Percentiles rank a stretch among this genome's conserved stretches.
These are phyloP conservation scores for Incumbomyces delicatus DNA, from an alignment of 2,329 filamentous ascomycete species.

Conservation along the genomic window DNA sequence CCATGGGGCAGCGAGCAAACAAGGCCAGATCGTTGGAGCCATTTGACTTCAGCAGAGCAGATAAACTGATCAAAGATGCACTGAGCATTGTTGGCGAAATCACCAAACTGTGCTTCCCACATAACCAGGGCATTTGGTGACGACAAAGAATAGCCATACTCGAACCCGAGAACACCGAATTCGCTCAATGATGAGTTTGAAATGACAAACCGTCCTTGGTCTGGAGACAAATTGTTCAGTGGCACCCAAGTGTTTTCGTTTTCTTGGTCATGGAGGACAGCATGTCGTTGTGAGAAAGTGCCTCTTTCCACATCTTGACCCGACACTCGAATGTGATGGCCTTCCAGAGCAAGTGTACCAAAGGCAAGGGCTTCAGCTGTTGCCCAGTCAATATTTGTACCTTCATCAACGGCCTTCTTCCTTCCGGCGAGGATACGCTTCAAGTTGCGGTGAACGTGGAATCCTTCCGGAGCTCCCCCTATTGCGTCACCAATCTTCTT, in stretches of 20 bases:
- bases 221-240: conserved; percentile 75
- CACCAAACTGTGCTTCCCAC: conserved; percentile 99
- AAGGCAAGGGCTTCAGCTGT: conserved; percentile 95
- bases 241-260: conserved; percentile 88
- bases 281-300: conserved; percentile 96
- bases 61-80: conserved; percentile 99
- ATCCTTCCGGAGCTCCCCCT: conserved; percentile 68
- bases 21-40: conserved; percentile 94
- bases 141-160: conserved; percentile 95
- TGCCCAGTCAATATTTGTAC: conserved; percentile 93
- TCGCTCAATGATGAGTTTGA: conserved; percentile 84
- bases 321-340: conserved; percentile 93
- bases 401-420: conserved; percentile 84
- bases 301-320: conserved; percentile 99
- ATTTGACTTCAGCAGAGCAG: conserved; percentile 94
- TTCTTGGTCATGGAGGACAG: conserved; percentile 95
- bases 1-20: conserved; percentile 95
- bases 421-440: conserved; percentile 88
- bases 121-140: conserved; percentile 96
- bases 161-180: conserved; percentile 76
- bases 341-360: conserved; percentile 79
- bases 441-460: conserved; percentile 85
- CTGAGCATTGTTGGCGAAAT: conserved; percentile 99
- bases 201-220: conserved; percentile 93
- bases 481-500: conserved; percentile 76